phyloP scores from a whole-genome alignment of 2,329 filamentous ascomycete species.

The Aureobasidium sp. region DNA sequence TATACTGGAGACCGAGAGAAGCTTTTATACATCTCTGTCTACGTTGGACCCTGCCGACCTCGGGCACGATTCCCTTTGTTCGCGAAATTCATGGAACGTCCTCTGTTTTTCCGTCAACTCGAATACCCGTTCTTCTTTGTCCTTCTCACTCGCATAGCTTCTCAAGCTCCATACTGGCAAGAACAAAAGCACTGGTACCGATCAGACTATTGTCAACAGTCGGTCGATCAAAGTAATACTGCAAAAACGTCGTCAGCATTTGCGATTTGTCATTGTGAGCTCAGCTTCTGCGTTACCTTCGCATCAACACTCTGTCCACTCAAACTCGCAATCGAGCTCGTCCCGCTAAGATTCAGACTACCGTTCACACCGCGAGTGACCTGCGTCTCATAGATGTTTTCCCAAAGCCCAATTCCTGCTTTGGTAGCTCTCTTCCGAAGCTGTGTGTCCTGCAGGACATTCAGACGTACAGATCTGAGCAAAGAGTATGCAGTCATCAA shows the following conservation, averaged over 20 bases:
- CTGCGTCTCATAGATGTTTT: neutral
- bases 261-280: neutral
- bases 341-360: neutral
- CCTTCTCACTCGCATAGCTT: neutral
- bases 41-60: no score
- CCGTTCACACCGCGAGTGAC: neutral
- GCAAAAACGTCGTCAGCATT: neutral
- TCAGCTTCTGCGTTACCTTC: neutral
- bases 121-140: no score
- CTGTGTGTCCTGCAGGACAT: neutral
- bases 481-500: conserved; percentile 8
- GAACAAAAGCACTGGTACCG: conserved; percentile 8
- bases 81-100: no score
- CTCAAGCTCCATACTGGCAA: neutral
- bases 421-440: neutral
- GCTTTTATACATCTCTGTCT: no score
- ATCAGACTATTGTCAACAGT: neutral
- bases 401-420: neutral
- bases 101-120: no score
- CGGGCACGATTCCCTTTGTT: no score
- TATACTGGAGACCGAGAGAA: no score
- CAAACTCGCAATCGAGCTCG: conserved; percentile 6
- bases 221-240: conserved; percentile 3
- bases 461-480: neutral
- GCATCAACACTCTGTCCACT: neutral